Percentiles rank a stretch among this genome's conserved stretches.
phyloP scores from a whole-genome alignment of 164 flowering plant species.

The Chimonanthus praecox region DNA sequence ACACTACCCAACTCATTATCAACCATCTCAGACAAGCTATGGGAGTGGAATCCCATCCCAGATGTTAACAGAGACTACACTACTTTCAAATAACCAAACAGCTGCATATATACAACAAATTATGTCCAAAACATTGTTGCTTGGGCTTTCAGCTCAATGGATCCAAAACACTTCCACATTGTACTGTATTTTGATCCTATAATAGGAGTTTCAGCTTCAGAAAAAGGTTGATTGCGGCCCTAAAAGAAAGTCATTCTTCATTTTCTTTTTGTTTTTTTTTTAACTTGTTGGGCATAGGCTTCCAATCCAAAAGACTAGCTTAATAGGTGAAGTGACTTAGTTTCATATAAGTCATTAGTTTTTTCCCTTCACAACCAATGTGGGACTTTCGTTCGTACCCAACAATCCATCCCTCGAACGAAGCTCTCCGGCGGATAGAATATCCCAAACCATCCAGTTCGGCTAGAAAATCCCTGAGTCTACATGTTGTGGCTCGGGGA shows the following conservation, averaged over 20 bases:
- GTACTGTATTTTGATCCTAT: background rate
- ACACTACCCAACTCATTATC: slow-evolving; percentile 20
- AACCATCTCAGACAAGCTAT: slow-evolving; percentile 42
- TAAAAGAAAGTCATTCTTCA: background rate
- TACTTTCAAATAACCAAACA: slow-evolving; percentile 35
- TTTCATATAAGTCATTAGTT: no score
- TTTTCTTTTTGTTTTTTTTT: background rate
- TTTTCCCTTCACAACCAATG: no score
- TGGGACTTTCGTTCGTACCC: no score
- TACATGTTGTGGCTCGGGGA: no score
- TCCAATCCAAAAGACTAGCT: no score
- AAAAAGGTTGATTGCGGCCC: background rate
- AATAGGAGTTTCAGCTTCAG: background rate
- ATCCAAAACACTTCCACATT: background rate
- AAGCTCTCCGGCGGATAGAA: no score
- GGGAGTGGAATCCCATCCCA: slow-evolving; percentile 69
- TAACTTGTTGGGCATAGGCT: background rate
- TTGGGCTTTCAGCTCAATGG: slow-evolving; percentile 1
- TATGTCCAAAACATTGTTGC: background rate
- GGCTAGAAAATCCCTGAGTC: no score
- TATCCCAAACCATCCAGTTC: no score
- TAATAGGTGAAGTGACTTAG: no score
- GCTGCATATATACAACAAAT: background rate
- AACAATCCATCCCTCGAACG: no score
- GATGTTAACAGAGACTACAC: slow-evolving; percentile 38